These are phyloP conservation scores for Pulveroboletus ravenelii DNA, from an alignment of 768 basidiomycete genomes.

Conservation along the genomic window DNA sequence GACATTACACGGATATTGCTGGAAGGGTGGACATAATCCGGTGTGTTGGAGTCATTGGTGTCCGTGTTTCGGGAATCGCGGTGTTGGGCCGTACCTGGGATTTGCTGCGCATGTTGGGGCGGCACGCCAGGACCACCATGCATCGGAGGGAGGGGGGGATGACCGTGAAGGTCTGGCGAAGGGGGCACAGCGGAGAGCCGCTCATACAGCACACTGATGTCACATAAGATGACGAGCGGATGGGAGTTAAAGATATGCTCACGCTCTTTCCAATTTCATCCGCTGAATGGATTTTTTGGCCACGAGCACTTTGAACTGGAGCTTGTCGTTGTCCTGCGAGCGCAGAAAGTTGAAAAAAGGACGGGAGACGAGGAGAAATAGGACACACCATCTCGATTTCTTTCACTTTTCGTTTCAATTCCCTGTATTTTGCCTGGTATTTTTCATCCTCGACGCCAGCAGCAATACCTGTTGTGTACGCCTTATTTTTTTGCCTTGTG, in stretches of 20 bases:
- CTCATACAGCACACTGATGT: conserved; percentile 67
- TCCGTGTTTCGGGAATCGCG: conserved; percentile 41
- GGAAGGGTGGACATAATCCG: conserved; percentile 49
- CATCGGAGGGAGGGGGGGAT: conserved; percentile 30
- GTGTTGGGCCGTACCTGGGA: conserved; percentile 17
- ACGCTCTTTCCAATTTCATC: conserved; percentile 88
- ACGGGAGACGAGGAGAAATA: not conserved
- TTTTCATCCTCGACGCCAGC: conserved; percentile 82
- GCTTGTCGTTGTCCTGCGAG: conserved; percentile 80
- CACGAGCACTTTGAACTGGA: conserved; percentile 74
- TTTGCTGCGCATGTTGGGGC: conserved; percentile 29
- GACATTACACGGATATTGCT: conserved; percentile 44
- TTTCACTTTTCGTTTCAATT: conserved; percentile 81
- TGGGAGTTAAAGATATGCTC: conserved; percentile 34
- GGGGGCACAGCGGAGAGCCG: conserved; percentile 60
- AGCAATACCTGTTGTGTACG: conserved; percentile 56
- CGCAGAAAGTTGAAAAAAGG: conserved; percentile 1
- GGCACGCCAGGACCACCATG: conserved; percentile 35
- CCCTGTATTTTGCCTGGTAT: conserved; percentile 85
- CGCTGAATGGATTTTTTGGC: conserved; percentile 81
- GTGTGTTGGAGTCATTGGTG: conserved; percentile 43
- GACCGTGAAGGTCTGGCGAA: conserved; percentile 47
- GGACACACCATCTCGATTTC: conserved; percentile 74
- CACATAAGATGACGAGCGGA: conserved; percentile 26
- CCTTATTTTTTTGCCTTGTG: conserved; percentile 44